Conservation (phyloP, 192 early-diverging fungal species). For the Coemansia sp. region DNA sequence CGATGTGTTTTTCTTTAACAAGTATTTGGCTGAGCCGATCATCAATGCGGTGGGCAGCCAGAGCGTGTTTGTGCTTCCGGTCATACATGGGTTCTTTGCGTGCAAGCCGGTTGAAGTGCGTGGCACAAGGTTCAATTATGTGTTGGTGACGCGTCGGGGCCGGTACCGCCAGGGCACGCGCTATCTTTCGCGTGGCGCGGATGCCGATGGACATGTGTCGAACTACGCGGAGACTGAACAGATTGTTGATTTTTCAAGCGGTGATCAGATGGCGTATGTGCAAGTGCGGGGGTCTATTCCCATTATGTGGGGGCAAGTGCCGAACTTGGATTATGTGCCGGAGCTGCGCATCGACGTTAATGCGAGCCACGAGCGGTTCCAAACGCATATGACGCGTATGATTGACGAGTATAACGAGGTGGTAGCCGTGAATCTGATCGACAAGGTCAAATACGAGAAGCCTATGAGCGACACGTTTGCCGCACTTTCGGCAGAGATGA, state of each 20-base stretch:
- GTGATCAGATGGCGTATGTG: slow-evolving; percentile 68
- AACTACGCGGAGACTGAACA: slow-evolving; percentile 99
- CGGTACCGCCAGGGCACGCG: slow-evolving; percentile 84
- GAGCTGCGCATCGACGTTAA: slow-evolving; percentile 68
- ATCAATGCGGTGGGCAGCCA: slow-evolving; percentile 19
- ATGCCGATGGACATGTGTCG: slow-evolving; percentile 88
- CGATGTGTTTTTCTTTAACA: slow-evolving; percentile 96
- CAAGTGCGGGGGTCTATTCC: slow-evolving; percentile 97
- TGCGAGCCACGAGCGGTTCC: slow-evolving; percentile 40
- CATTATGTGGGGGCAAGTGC: slow-evolving; percentile 89
- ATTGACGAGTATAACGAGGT: slow-evolving; percentile 75
- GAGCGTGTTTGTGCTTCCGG: slow-evolving; percentile 81
- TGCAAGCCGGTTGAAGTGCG: slow-evolving; percentile 58
- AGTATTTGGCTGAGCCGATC: slow-evolving; percentile 64
- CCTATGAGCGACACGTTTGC: slow-evolving; percentile 81
- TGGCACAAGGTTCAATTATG: slow-evolving; percentile 73
- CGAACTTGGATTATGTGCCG: slow-evolving; percentile 91
- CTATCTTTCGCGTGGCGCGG: slow-evolving; percentile 91
- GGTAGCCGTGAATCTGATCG: slow-evolving; percentile 90
- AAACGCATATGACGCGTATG: slow-evolving; percentile 30
- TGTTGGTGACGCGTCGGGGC: slow-evolving; percentile 78
- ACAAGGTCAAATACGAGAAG: slow-evolving; percentile 90
- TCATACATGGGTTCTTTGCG: slow-evolving; percentile 87
- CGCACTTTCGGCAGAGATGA: slow-evolving; percentile 59
- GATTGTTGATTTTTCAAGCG: slow-evolving; percentile 65